Evolutionary conservation across 352 stramenopile species (phyloP).

Genomic region (Phytophthora citricola): DNA sequence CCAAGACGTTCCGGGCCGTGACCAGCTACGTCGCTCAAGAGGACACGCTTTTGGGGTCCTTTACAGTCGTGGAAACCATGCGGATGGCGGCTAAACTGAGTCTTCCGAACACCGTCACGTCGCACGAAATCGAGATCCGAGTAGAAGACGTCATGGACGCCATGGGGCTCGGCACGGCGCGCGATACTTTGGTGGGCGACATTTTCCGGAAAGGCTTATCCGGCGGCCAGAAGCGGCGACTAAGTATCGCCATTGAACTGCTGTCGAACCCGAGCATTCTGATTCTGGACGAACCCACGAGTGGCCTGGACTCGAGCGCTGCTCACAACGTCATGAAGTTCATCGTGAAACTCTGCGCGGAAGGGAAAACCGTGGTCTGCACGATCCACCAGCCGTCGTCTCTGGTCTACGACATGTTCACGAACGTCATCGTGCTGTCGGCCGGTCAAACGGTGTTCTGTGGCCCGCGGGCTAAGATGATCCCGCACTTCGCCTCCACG

Average conservation of each 20-base stretch:
- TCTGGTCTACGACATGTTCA: slow-evolving; percentile 39
- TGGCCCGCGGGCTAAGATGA: slow-evolving; percentile 44
- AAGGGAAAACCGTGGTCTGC: slow-evolving; percentile 74
- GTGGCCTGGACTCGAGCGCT: slow-evolving; percentile 42
- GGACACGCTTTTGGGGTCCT: slow-evolving; percentile 66
- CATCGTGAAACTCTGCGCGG: slow-evolving; percentile 14
- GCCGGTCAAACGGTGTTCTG: slow-evolving; percentile 84
- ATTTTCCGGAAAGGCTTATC: slow-evolving; percentile 79
- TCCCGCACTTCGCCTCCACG: slow-evolving; percentile 11
- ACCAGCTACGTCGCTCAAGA: slow-evolving; percentile 75
- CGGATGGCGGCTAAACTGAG: slow-evolving; percentile 64
- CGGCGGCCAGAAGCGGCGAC: slow-evolving; percentile 78
- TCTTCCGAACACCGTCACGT: slow-evolving; percentile 44
- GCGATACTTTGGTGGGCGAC: slow-evolving; percentile 72
- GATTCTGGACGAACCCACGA: slow-evolving; percentile 86
- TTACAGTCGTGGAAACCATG: slow-evolving; percentile 76
- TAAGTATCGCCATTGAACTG: slow-evolving; percentile 84
- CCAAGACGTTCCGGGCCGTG: slow-evolving; percentile 49
- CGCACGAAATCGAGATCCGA: slow-evolving; percentile 32
- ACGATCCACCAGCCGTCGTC: slow-evolving; percentile 93
- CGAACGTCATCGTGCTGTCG: slow-evolving; percentile 60
- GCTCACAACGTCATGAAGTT: slow-evolving; percentile 6
- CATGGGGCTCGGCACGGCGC: slow-evolving; percentile 54
- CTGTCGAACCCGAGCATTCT: slow-evolving; percentile 79
- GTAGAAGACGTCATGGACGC: slow-evolving; percentile 60